Percentiles rank a stretch among this genome's conserved stretches.
Evolutionary conservation across 108 stramenopile genomes (phyloP).

Genomic region (Halocafeteria seosinensis): DNA sequence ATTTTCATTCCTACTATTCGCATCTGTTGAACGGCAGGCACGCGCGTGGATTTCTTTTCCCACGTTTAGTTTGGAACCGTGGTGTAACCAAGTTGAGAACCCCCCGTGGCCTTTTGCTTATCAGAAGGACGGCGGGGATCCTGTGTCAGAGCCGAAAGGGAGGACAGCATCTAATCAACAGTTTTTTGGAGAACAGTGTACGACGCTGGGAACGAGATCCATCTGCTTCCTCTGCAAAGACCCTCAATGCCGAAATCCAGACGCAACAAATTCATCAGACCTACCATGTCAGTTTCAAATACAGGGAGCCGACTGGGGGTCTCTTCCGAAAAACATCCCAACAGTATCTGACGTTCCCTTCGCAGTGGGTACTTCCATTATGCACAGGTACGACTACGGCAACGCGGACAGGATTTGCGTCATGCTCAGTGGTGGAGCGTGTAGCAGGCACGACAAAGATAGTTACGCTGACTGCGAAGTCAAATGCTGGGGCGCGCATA

Average conservation of each 20-base stretch:
- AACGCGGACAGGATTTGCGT: slow-evolving; percentile 50
- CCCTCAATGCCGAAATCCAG: slow-evolving; percentile 38
- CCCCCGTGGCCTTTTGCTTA: slow-evolving; percentile 62
- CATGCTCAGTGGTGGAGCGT: slow-evolving; percentile 31
- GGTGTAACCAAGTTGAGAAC: slow-evolving; percentile 37
- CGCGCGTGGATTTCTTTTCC: too few species aligned
- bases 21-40: too few species aligned
- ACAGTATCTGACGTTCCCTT: slow-evolving; percentile 54
- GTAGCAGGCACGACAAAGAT: slow-evolving; percentile 18
- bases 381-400: slow-evolving; percentile 52
- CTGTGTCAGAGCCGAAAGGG: slow-evolving; percentile 53
- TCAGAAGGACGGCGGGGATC: slow-evolving; percentile 41
- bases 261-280: neutral
- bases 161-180: slow-evolving; percentile 45
- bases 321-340: slow-evolving; percentile 42
- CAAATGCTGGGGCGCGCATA: slow-evolving; percentile 50
- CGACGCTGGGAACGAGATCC: slow-evolving; percentile 35
- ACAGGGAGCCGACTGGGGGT: slow-evolving; percentile 39
- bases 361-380: slow-evolving; percentile 45
- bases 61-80: too few species aligned
- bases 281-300: slow-evolving; percentile 57
- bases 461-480: slow-evolving; percentile 46
- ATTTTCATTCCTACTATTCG: too few species aligned
- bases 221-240: slow-evolving; percentile 65
- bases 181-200: slow-evolving; percentile 51